Percentiles rank a stretch among this genome's conserved stretches.
phyloP scores from a whole-genome alignment of 495 filamentous ascomycete species.

The Ascodesmis nigricans region DNA sequence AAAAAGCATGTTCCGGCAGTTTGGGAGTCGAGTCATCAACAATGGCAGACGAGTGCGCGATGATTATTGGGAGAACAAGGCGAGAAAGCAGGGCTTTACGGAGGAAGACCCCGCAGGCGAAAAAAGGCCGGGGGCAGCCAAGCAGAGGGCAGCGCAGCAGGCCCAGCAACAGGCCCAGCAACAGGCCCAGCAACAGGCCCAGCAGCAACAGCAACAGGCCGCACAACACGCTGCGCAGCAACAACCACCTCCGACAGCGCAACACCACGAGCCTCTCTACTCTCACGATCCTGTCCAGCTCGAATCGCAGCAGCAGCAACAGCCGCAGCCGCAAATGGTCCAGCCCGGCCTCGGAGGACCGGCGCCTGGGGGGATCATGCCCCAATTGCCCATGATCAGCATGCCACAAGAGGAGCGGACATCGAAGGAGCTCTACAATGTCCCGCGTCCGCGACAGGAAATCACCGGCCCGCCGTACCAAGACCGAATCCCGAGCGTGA shows the following conservation, averaged over 20 bases:
- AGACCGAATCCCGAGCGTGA: conserved; percentile 59
- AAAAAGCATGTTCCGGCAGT: conserved; percentile 98
- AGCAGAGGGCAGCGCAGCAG: conserved; percentile 61
- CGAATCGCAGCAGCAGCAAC: conserved; percentile 25
- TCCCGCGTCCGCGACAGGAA: conserved; percentile 74
- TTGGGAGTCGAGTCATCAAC: conserved; percentile 83
- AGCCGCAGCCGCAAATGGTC: conserved; percentile 41
- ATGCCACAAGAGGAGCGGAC: conserved; percentile 52
- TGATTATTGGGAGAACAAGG: conserved; percentile 97
- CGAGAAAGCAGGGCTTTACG: conserved; percentile 91
- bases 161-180: conserved; percentile 30
- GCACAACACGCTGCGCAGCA: conserved; percentile 24
- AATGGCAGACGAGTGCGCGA: conserved; percentile 80
- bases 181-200: conserved; percentile 15
- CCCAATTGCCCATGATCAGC: conserved; percentile 72
- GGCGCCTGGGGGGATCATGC: conserved; percentile 38
- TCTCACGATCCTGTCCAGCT: conserved; percentile 47
- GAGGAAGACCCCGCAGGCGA: conserved; percentile 92
- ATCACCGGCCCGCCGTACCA: conserved; percentile 73
- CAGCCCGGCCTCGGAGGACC: conserved; percentile 46
- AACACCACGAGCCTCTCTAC: conserved; percentile 48
- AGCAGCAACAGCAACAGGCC: conserved; percentile 25
- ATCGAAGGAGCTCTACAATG: conserved; percentile 51
- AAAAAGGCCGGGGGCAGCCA: conserved; percentile 81
- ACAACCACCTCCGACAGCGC: conserved; percentile 38